Evolutionary conservation across 805 yeast genomes (phyloP), one percentile per base, ranked within the genome.

Genomic region (Wickerhamomyces rabaulensis): DNA sequence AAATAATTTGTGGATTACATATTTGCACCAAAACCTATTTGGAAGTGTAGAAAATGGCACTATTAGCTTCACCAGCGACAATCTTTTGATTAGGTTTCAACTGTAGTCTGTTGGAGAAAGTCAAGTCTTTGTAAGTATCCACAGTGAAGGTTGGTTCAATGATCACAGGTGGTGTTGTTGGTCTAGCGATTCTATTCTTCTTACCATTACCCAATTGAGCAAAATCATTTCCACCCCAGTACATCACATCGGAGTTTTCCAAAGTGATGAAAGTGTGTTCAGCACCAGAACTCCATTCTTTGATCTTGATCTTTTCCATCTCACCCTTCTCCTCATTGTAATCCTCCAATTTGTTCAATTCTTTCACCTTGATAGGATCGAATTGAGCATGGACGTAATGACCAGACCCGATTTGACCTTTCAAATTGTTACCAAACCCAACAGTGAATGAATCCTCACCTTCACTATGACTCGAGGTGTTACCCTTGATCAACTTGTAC

Each of bases 131-230:
- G 59, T 29, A 68, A 59, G 53, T 65, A 41, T 49, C 58, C 53
- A 51, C 29, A 6, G 60, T 60, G 40, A 40, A 52, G 13, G 57
- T 54, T 10, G 90, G 88, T 58, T 83, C 87, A 17, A 83, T 54
- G 17, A 84, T 60, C 17, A 73, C 68, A 6, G 89, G 88, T 26
- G 82, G 60, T 9, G 67, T 61, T 1, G 63, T 44, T 0, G 94
- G 92, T 50, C 67, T 68, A 25, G 81, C 69, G 17, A 73, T 63
- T 60, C 84, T 84, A 49, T 76, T 75, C 38, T 75, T 71, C 57
- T 84, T 85, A 25, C 96, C 95, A 58, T 82, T 87, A 12, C 95
- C 97, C 39, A 87, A 72, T 66, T 92, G 97, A 21, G 92, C 95
- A 55, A 53, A 70, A 57, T 81, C 85, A 64, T 91, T 92, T 39